Evolutionary conservation across 192 early-diverging fungal genomes (phyloP).

Genomic region (Chytriomyces hyalinus): DNA sequence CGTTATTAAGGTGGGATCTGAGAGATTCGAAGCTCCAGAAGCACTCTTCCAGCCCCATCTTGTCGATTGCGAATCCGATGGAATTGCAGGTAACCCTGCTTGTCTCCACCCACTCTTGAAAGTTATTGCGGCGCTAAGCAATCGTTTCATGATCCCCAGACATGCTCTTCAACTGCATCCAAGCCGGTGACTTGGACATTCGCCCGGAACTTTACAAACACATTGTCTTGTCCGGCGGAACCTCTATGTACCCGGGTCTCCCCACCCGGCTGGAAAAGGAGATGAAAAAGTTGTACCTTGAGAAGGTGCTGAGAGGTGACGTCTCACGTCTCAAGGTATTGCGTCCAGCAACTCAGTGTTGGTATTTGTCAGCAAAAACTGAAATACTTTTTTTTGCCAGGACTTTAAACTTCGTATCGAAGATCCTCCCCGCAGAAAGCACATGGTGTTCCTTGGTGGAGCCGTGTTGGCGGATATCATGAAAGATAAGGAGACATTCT

Average conservation of each 20-base stretch:
- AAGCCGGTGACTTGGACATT: constrained; percentile 89
- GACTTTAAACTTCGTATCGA: constrained; percentile 98
- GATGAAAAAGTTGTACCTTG: constrained; percentile 93
- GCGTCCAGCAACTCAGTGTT: constrained; percentile 1
- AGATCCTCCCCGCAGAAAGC: constrained; percentile 96
- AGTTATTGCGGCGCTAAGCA: background rate
- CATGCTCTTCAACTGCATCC: constrained; percentile 89
- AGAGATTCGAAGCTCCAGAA: constrained; percentile 98
- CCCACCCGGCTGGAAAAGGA: constrained; percentile 98
- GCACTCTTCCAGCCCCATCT: constrained; percentile 98
- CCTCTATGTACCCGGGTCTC: constrained; percentile 98
- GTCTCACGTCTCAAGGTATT: constrained; percentile 74
- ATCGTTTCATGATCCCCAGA: constrained; percentile 59
- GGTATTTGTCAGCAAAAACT: background rate
- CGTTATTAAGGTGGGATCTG: constrained; percentile 97
- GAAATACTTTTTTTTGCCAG: constrained; percentile 45
- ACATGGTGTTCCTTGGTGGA: constrained; percentile 98
- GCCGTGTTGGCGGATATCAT: constrained; percentile 95
- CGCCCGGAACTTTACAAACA: constrained; percentile 95
- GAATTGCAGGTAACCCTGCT: constrained; percentile 75
- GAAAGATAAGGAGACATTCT: constrained; percentile 87
- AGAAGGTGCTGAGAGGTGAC: constrained; percentile 88
- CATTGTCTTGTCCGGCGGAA: constrained; percentile 97
- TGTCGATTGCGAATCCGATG: constrained; percentile 91
- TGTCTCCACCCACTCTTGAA: background rate